Evolutionary conservation across 1,284 basidiomycete species (phyloP), one percentile per base, ranked within the genome.

Genomic region (Chondrostereum purpureum): DNA sequence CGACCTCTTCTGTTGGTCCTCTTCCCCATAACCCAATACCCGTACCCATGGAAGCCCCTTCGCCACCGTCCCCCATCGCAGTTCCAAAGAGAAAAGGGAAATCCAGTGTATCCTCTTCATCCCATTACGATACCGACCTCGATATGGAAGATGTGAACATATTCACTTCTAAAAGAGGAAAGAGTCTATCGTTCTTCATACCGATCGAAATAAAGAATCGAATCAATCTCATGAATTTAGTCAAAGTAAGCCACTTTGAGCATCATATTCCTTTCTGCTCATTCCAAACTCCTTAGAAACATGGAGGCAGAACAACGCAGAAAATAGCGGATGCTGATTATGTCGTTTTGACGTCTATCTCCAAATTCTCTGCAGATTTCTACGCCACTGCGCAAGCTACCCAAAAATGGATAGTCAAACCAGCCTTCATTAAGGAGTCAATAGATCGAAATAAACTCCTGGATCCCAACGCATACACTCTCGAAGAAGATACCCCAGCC

Each of bases 341-440:
- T 55, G 70, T 72, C 12, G 69, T 87, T 21, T 61, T 87, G 37
- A 72, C 70, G 39, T 55, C 67, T 17, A 66, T 67, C 33, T 68
- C 71, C 17, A 74, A 72, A 50, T 68, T 69, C 4, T 83, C 73
- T 49, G 62, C 64, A 12, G 64, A 68, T 18, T 66, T 78, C 35
- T 57, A 76, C n/a, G 60, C 51, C 55, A 63, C 62, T 12, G 61
- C 64, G 37, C 54, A 59, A 33, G 61, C 54, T 41, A 59, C 59
- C 44, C 69, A 65, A 17, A 65, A 57, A 53, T 66, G 57, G 3
- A 67, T 71, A 13, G 66, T 86, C 11, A 66, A 64, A 23, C 60
- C 75, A 0, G 60, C 67, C 6, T 87, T 83, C 55, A 65, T 87
- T 14, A 52, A 66, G 16, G 77, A 81, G 41, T 84, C 72, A 46